Conservation (phyloP, 176 grass and related monocot genomes). For the Oryza rufipogon region DNA sequence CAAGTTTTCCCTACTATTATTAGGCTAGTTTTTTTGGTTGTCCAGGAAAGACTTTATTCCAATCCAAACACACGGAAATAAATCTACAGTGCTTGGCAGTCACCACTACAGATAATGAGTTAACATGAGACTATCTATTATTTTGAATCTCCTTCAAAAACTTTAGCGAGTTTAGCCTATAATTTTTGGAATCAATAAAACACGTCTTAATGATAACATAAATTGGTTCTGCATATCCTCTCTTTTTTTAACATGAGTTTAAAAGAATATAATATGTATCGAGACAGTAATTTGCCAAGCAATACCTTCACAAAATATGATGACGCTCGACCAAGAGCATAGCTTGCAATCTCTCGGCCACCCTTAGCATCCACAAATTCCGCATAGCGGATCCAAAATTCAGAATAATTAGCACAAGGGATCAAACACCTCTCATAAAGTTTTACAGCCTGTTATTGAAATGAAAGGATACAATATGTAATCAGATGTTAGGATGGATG, state of each 20-base stretch:
- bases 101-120: neutral
- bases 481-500: constrained; percentile 24
- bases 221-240: neutral
- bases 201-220: constrained; percentile 1
- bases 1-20: neutral
- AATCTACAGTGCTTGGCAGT: neutral
- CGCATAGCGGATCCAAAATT: constrained; percentile 92
- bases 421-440: constrained; percentile 97
- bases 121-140: constrained; percentile 3
- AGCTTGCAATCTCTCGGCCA: constrained; percentile 81
- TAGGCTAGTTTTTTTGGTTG: neutral
- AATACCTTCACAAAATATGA: constrained; percentile 79
- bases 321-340: constrained; percentile 76
- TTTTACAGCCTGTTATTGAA: constrained; percentile 78
- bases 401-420: constrained; percentile 88
- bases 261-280: constrained; percentile 23
- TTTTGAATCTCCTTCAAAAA: neutral
- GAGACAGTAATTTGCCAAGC: neutral
- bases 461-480: constrained; percentile 38
- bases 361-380: constrained; percentile 84
- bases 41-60: neutral
- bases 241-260: constrained; percentile 9
- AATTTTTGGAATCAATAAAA: neutral
- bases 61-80: neutral
- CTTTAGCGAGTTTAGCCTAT: neutral